Base-by-base conservation (phyloP, 345 rosid genomes). In the Schrenkiella parvula region DNA sequence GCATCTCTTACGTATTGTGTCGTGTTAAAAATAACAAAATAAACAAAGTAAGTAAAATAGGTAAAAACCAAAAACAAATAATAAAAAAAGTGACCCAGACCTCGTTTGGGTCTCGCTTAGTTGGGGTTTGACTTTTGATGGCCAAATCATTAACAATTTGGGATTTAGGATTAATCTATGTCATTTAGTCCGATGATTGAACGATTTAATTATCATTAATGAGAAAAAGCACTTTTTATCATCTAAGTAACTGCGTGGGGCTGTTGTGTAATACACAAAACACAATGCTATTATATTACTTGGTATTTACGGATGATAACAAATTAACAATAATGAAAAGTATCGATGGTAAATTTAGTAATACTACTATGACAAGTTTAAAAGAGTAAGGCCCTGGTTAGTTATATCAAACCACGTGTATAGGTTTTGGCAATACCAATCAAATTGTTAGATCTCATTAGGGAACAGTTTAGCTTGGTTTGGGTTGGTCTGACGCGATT, bases 41-140 rank as follows among this genome's bases (percentile, higher is more conserved):
- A 23, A 23, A 23, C 3, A 23, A 23, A 23, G 1, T 23, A 23
- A 23, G 25, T 23, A 23, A 23, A 23, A 23, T 23, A 23, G 25
- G 25, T 23, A 41, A 10, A 41, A 41, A n/a, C 46, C 4, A 41
- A 48, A 10, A 23, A 39, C 5, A 4, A 25, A 26, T 23, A 11
- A 13, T 14, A 5, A 26, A 25, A 61, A 14, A 5, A 41, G n/a
- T 42, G 23, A 17, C 13, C 55, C 0, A 34, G 12, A 2, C 2
- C 48, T 4, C 13, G 8, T 19, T 18, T 5, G 32, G 18, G 43
- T 32, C n/a, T 65, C 2, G 31, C 13, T 17, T 19, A 22, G 57
- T 35, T 66, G 48, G 57, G 46, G 29, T 67, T 67, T 32, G 55
- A 44, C 50, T 37, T 63, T 35, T 50, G 35, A 66, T 55, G 21